Percentiles rank a stretch among this genome's conserved stretches.
phyloP scores from a whole-genome alignment of 2,329 filamentous ascomycete species.

The Leptodontidium sp. region DNA sequence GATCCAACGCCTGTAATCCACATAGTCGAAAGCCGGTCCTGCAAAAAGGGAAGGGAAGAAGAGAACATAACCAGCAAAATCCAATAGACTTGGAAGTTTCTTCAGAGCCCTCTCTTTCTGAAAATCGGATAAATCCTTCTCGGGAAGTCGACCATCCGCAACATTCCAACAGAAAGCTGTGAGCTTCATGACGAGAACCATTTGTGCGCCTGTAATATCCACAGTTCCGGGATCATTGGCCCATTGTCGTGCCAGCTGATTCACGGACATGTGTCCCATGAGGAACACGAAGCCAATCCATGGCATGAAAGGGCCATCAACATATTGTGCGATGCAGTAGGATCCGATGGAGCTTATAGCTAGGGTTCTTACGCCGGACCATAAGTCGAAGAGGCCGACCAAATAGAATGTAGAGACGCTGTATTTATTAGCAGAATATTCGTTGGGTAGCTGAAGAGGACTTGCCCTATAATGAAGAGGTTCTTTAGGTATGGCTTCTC shows the following conservation, averaged over 20 bases:
- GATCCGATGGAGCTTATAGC: conserved; percentile 80
- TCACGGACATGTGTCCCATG: conserved; percentile 95
- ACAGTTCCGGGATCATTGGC: conserved; percentile 70
- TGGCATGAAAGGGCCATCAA: conserved; percentile 94
- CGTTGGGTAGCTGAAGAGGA: conserved; percentile 4
- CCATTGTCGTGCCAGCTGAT: conserved; percentile 84
- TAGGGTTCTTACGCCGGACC: conserved; percentile 82
- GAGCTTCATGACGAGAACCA: conserved; percentile 98
- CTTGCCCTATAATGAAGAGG: conserved; percentile 80
- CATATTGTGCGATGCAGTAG: conserved; percentile 83
- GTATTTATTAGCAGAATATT: conserved; percentile 26
- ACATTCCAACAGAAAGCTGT: conserved; percentile 98
- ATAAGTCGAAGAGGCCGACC: conserved; percentile 91
- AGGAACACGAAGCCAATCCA: conserved; percentile 94
- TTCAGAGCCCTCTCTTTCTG: conserved; percentile 84
- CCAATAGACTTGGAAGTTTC: conserved; percentile 76
- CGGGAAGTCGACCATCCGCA: conserved; percentile 85
- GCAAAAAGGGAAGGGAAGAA: conserved; percentile 94
- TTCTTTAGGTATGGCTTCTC: conserved; percentile 85
- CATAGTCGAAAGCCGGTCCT: conserved; percentile 93
- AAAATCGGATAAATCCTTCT: conserved; percentile 81
- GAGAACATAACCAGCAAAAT: conserved; percentile 89
- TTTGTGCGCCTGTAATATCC: conserved; percentile 95
- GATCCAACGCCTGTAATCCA: conserved; percentile 91
- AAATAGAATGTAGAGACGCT: conserved; percentile 90